Base-by-base conservation (phyloP, 176 grass and related monocot species). In the Ananas comosus region DNA sequence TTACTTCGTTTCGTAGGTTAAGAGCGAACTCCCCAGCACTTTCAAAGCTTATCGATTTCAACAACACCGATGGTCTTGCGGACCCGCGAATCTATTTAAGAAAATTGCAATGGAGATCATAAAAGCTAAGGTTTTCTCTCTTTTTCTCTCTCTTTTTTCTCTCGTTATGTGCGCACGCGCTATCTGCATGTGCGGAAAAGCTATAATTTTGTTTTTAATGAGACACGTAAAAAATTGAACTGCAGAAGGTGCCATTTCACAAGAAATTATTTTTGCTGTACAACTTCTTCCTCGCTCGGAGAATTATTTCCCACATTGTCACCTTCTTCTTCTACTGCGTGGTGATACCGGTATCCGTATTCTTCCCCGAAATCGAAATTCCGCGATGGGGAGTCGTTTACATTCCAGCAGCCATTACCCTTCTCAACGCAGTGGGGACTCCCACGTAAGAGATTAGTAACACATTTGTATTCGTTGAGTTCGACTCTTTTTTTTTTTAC, bases 1-100 rank as follows among this genome's bases (percentile, higher is more conserved):
- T 22, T 9, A 16, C 2, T 10, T 61, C 5, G 19, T 18, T 61
- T 72, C 47, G 13, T 51, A 86, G 83, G 83, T 82, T 5, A 74
- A 81, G 8, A 86, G 83, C 61, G 83, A 86, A 74, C 53, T 86
- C 13, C 83, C 83, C 3, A 82, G 83, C 51, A 86, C 83, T 17
- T 81, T 81, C 69, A 81, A 86, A 51, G 83, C 79, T 3, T 86
- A 86, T 48, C 74, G 79, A 24, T 81, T 70, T 33, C 83, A 86
- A 27, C 83, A 86, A 33, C 83, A 86, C 50, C 73, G 83, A 1
- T 86, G 83, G 83, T 86, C 83, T 7, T 86, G 79, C 9, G 83
- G 83, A 0, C 83, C 83, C 0, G 83, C 79, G 23, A 80, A 75
- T 50, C 78, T 88, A 0, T 84, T 82, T 53, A 47, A 71, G 11